Conservation (phyloP, 495 filamentous ascomycete genomes). For the Trypethelium eluteriae region DNA sequence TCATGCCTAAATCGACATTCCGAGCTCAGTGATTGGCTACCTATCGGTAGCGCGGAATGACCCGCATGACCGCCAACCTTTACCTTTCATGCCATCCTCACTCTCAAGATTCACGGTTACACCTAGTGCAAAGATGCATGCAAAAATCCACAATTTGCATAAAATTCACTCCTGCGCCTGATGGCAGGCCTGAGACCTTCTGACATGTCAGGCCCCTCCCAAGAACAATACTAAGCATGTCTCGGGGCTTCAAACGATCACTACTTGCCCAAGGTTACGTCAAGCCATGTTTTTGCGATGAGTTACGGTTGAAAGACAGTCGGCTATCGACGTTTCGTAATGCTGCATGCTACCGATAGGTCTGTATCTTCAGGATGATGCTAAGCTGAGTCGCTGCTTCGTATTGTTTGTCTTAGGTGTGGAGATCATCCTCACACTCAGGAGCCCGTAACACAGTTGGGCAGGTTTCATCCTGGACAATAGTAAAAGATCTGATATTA, state of each 20-base stretch:
- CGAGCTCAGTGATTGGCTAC: neutral
- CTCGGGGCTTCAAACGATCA: neutral
- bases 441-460: neutral
- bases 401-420: slow-evolving; percentile 6
- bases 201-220: neutral
- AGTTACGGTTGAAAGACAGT: neutral
- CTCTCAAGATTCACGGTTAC: no score
- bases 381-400: neutral
- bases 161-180: neutral
- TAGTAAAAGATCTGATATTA: neutral
- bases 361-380: neutral
- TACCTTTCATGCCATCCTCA: neutral
- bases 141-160: no score
- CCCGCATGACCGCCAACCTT: neutral
- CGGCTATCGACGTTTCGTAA: no score
- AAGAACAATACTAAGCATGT: slow-evolving; percentile 16
- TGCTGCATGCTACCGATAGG: neutral
- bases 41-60: neutral
- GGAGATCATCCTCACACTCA: neutral
- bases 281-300: neutral
- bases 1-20: no score
- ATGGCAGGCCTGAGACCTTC: neutral
- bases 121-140: no score
- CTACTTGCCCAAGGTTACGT: neutral
- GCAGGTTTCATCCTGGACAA: neutral